Base-by-base conservation (phyloP, 2,329 filamentous ascomycete genomes). In the Chrysoporthe deuterocubensis region DNA sequence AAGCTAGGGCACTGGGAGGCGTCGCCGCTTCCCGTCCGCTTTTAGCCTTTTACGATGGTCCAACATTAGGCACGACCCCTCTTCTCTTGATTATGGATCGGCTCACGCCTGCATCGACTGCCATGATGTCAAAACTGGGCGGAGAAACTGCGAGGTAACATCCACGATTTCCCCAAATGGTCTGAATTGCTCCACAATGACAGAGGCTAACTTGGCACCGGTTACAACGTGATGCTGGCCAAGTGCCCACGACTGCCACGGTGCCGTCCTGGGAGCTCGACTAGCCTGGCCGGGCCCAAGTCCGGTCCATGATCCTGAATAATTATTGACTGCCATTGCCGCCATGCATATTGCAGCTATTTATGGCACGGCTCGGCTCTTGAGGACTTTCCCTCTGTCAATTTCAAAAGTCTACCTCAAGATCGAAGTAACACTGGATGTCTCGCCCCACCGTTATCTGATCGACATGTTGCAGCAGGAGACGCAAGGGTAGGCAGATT, bases 91-190 rank as follows among this genome's bases (percentile, higher is more conserved):
- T n/a, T 6, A 40, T 21, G 7, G 8, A 21, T 8, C n/a, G 4
- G 34, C 6, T 40, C 34, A 18, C n/a, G 16, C 50, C 18, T 16
- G 48, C 62, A 6, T 4, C 46, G n/a, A 4, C 32, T 21, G 14
- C 13, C 37, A 57, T 64, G 62, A 57, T 64, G 62, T 64, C 52
- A 57, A 56, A 46, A 63, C 3, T 21, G 57, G 5, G 62, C 14
- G 37, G n/a, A 34, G 40, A 44, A 57, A 16, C 43, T 42, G 61
- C 34, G 48, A 57, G 21, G 40, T 40, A 46, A 40, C 34, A 7
- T 42, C 57, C 14, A 34, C 32, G n/a, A 11, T 42, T 21, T 54
- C 46, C 44, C 11, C 37, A 52, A 63, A 42, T 18, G 16, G 21
- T 16, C 42, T 32, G 3, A 21, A 46, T 13, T 26, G 50, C 16